Base-by-base conservation (phyloP, 1,284 basidiomycete genomes). In the Wallemia mellicola region DNA sequence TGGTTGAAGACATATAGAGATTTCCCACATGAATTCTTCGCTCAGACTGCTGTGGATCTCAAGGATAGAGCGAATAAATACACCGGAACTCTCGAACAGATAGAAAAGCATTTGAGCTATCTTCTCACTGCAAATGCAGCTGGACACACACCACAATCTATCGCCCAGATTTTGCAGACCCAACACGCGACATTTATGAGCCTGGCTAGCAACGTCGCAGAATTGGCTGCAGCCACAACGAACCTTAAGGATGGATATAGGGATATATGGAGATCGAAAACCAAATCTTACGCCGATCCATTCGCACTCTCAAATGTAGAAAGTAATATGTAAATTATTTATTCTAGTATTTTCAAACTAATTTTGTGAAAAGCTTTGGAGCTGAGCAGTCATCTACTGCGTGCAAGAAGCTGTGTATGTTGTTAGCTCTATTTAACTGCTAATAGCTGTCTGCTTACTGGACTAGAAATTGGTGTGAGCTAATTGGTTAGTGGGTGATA, bases 381-480 rank as follows among this genome's bases (percentile, higher is more conserved):
- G 79, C 85, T 63, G 79, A 77, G 67, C 81, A 86, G 63, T 77
- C 84, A 65, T 88, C 84, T 62, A 81, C 82, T 67, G 85, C 87
- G 73, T 88, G 86, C 83, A 88, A 86, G 79, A 84, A 77, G 71
- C 83, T 85, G 65, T 25, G 27, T 38, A 62, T 26, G 24, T 11
- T 24, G 54, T 27, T 9, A n/a, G 54, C n/a, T 15, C 9, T 26
- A 27, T 59, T 32, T 59, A 32, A 59, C 24, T 58, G 58, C 25
- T 55, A 58, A 22, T 57, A 30, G 59, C 59, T 26, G 59, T 61
- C 25, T 32, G 74, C 80, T 65, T 68, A 82, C 80, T 82, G 80
- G 77, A 82, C 79, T 81, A 62, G n/a, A 55, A n/a, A 57, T 24
- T 56, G 24, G 9, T 19, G 27, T 25, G 17, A 27, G 22, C 2